Percentiles rank a stretch among this genome's conserved stretches.
Evolutionary conservation across 306 rosid species (phyloP).

Genomic region (Vigna reflexopilosa): DNA sequence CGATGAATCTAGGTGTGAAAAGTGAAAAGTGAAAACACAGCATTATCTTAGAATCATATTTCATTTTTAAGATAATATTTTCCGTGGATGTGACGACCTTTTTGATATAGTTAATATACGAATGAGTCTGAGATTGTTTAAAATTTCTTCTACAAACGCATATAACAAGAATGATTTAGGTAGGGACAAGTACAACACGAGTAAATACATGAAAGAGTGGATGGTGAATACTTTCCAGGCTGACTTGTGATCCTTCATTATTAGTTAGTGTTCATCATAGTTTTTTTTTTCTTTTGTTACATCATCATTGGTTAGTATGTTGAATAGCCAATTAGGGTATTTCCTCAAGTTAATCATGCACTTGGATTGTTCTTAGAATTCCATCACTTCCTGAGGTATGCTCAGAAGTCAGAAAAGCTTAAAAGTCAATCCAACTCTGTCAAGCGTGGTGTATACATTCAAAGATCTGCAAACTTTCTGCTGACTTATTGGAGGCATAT

Average conservation of each 20-base stretch:
- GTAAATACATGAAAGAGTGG: constrained; percentile 29
- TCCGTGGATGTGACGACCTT: background rate
- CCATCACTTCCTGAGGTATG: background rate
- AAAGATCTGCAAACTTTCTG: constrained; percentile 27
- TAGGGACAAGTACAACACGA: constrained; percentile 35
- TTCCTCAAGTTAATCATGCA: constrained; percentile 15
- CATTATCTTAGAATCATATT: constrained; percentile 3
- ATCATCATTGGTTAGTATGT: background rate
- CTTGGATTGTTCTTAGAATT: constrained; percentile 4
- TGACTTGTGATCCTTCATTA: constrained; percentile 40
- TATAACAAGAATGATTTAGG: constrained; percentile 18
- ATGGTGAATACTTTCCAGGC: constrained; percentile 34
- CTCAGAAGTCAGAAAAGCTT: constrained; percentile 16
- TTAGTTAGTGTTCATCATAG: background rate
- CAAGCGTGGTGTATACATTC: constrained; percentile 20
- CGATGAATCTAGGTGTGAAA: background rate
- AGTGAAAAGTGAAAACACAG: background rate
- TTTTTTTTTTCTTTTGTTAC: background rate
- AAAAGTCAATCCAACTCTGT: constrained; percentile 21
- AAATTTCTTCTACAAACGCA: background rate
- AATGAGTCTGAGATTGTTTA: constrained; percentile 14
- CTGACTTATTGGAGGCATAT: background rate
- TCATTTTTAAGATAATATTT: constrained; percentile 1
- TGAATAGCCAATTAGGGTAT: background rate
- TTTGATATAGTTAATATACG: background rate